Base-by-base conservation (phyloP, 108 stramenopile species). In the Cyclotella baltica region DNA sequence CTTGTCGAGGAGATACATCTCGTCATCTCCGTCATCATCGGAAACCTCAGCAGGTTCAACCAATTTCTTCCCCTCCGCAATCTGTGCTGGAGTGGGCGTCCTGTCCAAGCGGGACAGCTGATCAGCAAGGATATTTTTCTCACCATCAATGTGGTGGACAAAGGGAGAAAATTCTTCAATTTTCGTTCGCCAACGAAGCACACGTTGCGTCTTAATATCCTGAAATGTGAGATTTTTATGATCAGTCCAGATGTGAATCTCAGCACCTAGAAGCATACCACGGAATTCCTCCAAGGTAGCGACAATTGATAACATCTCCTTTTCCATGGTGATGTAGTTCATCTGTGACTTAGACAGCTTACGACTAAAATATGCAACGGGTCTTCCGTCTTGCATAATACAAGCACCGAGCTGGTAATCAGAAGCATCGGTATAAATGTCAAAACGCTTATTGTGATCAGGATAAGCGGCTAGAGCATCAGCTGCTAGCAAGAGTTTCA, bases 151-250 rank as follows among this genome's bases (percentile, higher is more conserved):
- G 25, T 77, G 70, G 20, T 73, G 71, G 3, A 83, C 36, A 13
- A 22, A 74, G 16, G 83, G 80, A 4, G 61, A 30, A 52, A 43
- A 87, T 80, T 84, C 75, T 70, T 87, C 83, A 40, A 83, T 51
- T 33, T 74, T 56, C 4, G 69, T 71, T 43, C 77, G 35, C 84
- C 84, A 85, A 46, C 80, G 79, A 25, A 80, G 25, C 1, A 87
- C 80, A 13, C 83, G 80, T 75, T 87, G 81, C 18, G 80, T 75
- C 8, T 73, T 67, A 9, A 81, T 50, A 4, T 19, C 19, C 1
- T 73, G 35, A 31, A 63, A 87, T 56, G 67, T 67, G 10, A 64
- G 23, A 22, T 83, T 87, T 47, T 76, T 58, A 61, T 87, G 83
- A 68, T 84, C 73, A 4, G 83, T 80, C 56, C 81, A 57, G 25